phyloP scores from a whole-genome alignment of 805 yeast species.

The Helenozyma rhizophorensis region DNA sequence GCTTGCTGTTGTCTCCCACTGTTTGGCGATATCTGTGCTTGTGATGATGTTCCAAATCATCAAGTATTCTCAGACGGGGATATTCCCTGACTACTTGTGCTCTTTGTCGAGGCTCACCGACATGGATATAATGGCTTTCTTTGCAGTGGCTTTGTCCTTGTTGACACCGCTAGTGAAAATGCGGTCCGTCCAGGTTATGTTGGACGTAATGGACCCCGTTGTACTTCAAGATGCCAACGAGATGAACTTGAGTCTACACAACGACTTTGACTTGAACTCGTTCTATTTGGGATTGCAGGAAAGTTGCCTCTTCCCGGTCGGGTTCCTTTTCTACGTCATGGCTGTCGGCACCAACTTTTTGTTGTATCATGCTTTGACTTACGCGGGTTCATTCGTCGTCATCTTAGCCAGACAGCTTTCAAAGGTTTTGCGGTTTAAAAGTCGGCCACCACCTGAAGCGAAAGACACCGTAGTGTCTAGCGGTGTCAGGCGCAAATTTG shows the following conservation, averaged over 20 bases:
- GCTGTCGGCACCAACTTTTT: slow-evolving; percentile 41
- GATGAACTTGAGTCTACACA: slow-evolving; percentile 32
- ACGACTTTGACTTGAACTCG: slow-evolving; percentile 43
- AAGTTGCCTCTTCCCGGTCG: slow-evolving; percentile 49
- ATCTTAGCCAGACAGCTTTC: no score
- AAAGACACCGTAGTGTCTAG: background rate
- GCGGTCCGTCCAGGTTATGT: slow-evolving; percentile 30
- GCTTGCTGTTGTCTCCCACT: slow-evolving; percentile 65
- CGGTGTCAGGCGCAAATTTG: slow-evolving; percentile 12
- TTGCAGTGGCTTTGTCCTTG: slow-evolving; percentile 23
- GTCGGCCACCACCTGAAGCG: no score
- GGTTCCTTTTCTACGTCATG: slow-evolving; percentile 49
- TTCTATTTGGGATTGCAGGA: slow-evolving; percentile 68
- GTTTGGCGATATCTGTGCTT: slow-evolving; percentile 53
- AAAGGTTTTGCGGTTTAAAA: no score
- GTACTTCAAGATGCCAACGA: slow-evolving; percentile 44
- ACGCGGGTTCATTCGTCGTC: slow-evolving; percentile 9
- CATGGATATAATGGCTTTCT: slow-evolving; percentile 17
- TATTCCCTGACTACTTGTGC: slow-evolving; percentile 25
- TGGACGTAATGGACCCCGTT: slow-evolving; percentile 51
- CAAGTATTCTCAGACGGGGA: slow-evolving; percentile 21
- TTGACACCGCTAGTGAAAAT: slow-evolving; percentile 38
- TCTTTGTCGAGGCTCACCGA: slow-evolving; percentile 34
- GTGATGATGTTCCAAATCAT: slow-evolving; percentile 54
- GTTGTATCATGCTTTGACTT: slow-evolving; percentile 24